Evolutionary conservation across 176 grass and related monocot species (phyloP), one percentile per base, ranked within the genome.

Genomic region (Pharus latifolius): DNA sequence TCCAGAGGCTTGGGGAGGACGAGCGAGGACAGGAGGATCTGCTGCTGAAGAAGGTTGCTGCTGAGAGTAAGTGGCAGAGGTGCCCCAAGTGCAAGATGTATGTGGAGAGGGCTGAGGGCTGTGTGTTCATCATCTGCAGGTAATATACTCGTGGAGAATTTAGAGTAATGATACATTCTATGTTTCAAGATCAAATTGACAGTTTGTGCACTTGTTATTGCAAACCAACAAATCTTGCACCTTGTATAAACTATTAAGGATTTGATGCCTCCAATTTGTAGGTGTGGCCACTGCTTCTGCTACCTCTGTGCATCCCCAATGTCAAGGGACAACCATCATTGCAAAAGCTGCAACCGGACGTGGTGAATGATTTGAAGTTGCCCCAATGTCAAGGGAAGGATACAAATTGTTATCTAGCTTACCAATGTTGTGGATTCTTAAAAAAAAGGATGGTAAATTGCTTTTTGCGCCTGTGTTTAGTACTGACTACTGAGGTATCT

Each of bases 71-170:
- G 66, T 97, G 94, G 94, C 89, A 92, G 80, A 80, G 83, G 40
- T 97, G 94, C 56, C 78, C 89, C 3, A 72, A 83, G 55, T 97
- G 94, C 70, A 90, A 67, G 83, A 90, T 97, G 7, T 87, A 76
- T 18, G 93, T 92, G 23, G 93, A 97, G 60, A 97, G 69, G 74
- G 53, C 66, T 0, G 59, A 70, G 0, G 93, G 93, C 9, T 97
- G 93, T 28, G 72, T 75, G 37, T 74, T 74, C 51, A 90, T 97
- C 49, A 46, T 61, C 30, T 96, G 93, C 88, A 92, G 93, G 88
- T 89, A 76, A 3, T 11, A 20, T n/a, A n/a, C n/a, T n/a, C n/a
- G n/a, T n/a, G n/a, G n/a, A n/a, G n/a, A n/a, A n/a, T n/a, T n/a
- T n/a, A n/a, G n/a, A n/a, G n/a, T n/a, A n/a, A n/a, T n/a, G n/a